phyloP scores from a whole-genome alignment of 1,139 yeast species.

The Magnusiomyces suaveolens region DNA sequence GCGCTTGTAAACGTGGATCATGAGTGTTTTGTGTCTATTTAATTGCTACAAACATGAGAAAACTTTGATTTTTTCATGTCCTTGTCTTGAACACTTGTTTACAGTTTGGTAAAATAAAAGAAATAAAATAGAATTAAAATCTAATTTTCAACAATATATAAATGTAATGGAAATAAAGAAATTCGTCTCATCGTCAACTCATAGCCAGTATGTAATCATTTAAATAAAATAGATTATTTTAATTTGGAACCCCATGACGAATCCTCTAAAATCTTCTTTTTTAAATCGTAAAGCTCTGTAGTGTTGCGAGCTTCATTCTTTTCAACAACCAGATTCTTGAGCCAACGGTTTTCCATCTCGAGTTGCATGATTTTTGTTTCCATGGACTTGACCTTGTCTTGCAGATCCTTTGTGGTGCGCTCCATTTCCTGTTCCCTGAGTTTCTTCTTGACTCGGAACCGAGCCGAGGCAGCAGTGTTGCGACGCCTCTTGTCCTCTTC shows the following conservation, averaged over 20 bases:
- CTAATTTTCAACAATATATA: no score
- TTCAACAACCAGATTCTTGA: constrained; percentile 66
- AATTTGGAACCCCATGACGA: neutral
- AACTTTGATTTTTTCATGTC: no score
- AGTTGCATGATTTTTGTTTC: constrained; percentile 57
- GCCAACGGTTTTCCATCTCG: constrained; percentile 76
- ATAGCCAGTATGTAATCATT: neutral
- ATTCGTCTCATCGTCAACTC: neutral
- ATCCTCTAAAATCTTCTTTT: constrained; percentile 19
- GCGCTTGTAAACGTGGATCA: no score
- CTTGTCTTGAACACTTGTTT: no score
- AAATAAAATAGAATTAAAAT: no score
- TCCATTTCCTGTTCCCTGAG: constrained; percentile 80
- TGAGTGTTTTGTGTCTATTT: no score
- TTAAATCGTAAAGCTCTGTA: constrained; percentile 25
- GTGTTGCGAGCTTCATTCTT: constrained; percentile 37
- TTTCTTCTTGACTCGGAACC: constrained; percentile 74
- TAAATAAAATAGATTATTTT: neutral
- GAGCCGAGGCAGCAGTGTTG: constrained; percentile 73
- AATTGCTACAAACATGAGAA: no score
- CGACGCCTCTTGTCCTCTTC: constrained; percentile 60
- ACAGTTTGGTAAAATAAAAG: no score
- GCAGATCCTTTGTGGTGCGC: constrained; percentile 49
- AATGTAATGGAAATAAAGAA: no score
- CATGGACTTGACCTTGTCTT: constrained; percentile 49